Evolutionary conservation across 2,329 filamentous ascomycete genomes (phyloP).

Genomic region (Fusarium falciforme): DNA sequence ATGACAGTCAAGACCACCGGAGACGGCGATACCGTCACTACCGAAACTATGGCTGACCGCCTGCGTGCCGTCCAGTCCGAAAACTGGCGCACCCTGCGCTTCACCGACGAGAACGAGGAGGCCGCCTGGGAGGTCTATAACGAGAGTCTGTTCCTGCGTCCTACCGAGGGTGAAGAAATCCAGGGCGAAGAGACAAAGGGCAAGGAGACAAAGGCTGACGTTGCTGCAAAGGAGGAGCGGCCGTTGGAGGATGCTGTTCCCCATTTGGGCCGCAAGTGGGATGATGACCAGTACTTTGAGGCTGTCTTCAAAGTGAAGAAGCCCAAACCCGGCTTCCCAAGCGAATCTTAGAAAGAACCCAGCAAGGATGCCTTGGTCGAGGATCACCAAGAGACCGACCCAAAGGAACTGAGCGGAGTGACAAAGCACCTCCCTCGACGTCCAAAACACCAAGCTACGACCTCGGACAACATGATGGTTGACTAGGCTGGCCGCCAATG

Average conservation of each 20-base stretch:
- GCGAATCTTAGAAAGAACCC: constrained; percentile 44
- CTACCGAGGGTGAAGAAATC: constrained; percentile 18
- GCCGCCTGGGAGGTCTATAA: constrained; percentile 82
- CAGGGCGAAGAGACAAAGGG: constrained; percentile 24
- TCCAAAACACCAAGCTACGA: constrained; percentile 41
- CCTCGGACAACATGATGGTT: constrained; percentile 34
- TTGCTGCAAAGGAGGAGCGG: constrained; percentile 21
- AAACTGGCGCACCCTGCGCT: constrained; percentile 81
- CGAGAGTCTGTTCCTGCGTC: constrained; percentile 69
- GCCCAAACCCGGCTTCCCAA: constrained; percentile 46
- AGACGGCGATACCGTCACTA: constrained; percentile 72
- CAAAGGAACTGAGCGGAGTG: constrained; percentile 40
- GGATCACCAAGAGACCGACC: constrained; percentile 26
- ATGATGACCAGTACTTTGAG: constrained; percentile 57
- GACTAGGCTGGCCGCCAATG: constrained; percentile 1
- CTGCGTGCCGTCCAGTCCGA: constrained; percentile 85
- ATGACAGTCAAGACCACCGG: constrained; percentile 85
- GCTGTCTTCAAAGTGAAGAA: constrained; percentile 59
- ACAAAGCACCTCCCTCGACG: constrained; percentile 40
- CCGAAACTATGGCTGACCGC: constrained; percentile 79
- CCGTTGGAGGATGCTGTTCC: constrained; percentile 53
- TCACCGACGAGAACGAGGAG: constrained; percentile 83
- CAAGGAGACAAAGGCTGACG: constrained; percentile 25
- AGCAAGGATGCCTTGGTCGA: constrained; percentile 33
- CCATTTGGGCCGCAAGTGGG: constrained; percentile 55